Percentiles rank a stretch among this genome's conserved stretches.
phyloP scores from a whole-genome alignment of 1,284 basidiomycete genomes.

The Earliella scabrosa region DNA sequence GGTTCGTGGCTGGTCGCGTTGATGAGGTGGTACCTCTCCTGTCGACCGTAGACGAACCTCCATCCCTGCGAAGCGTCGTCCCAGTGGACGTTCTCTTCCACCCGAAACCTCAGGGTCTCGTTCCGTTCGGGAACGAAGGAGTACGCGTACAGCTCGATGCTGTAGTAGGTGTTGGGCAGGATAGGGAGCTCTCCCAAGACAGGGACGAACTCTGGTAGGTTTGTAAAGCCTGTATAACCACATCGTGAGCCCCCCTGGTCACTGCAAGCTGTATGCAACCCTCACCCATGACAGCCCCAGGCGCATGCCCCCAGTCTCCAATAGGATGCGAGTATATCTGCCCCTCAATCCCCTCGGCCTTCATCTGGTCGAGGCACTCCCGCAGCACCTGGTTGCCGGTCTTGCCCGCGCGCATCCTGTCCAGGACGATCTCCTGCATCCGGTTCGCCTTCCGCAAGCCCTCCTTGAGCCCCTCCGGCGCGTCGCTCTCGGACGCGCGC shows the following conservation, averaged over 20 bases:
- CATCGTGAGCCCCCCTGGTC: not conserved
- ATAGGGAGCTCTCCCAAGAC: constrained; percentile 48
- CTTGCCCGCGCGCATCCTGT: constrained; percentile 47
- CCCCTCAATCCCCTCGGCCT: constrained; percentile 47
- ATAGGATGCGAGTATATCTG: constrained; percentile 58
- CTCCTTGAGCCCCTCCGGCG: constrained; percentile 46
- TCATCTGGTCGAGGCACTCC: constrained; percentile 46
- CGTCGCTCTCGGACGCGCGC: constrained; percentile 42
- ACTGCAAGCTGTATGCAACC: not conserved
- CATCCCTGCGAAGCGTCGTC: constrained; percentile 41
- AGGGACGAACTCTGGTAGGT: constrained; percentile 49
- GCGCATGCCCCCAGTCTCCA: constrained; percentile 60
- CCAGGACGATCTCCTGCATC: constrained; percentile 54
- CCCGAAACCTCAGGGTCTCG: constrained; percentile 47
- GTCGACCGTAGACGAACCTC: constrained; percentile 54
- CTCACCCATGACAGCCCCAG: constrained; percentile 55
- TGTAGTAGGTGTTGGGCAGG: constrained; percentile 51
- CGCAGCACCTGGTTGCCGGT: constrained; percentile 53
- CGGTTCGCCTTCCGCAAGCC: constrained; percentile 52
- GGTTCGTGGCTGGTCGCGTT: constrained; percentile 27
- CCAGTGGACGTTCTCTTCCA: constrained; percentile 58
- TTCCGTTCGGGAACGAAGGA: constrained; percentile 54
- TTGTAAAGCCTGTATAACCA: constrained; percentile 44
- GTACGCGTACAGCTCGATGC: constrained; percentile 55
- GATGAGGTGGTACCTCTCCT: constrained; percentile 51